Conservation (phyloP, 257 asterid genomes). For the Solanum gracilifrons region DNA sequence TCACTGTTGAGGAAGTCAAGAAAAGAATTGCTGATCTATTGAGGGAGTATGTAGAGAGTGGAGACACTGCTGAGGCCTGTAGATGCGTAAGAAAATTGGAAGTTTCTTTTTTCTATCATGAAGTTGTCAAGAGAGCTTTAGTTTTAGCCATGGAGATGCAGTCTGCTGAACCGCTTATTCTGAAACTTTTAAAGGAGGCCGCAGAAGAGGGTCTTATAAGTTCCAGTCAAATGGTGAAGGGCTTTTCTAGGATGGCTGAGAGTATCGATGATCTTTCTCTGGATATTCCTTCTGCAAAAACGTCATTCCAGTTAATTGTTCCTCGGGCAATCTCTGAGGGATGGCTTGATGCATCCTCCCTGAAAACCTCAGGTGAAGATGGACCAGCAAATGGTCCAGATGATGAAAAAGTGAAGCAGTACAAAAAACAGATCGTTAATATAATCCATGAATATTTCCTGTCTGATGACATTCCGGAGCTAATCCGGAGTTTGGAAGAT, state of each 20-base stretch:
- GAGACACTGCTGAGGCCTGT: slow-evolving; percentile 92
- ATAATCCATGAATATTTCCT: slow-evolving; percentile 90
- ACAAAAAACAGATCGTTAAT: slow-evolving; percentile 66
- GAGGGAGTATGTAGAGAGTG: slow-evolving; percentile 77
- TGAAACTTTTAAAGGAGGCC: slow-evolving; percentile 66
- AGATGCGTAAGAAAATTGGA: slow-evolving; percentile 84
- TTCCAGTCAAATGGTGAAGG: slow-evolving; percentile 88
- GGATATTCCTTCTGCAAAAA: slow-evolving; percentile 89
- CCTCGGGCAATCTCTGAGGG: slow-evolving; percentile 74
- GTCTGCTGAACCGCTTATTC: slow-evolving; percentile 52
- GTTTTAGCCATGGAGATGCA: slow-evolving; percentile 76
- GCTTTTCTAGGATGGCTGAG: slow-evolving; percentile 71
- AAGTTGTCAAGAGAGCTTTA: slow-evolving; percentile 90
- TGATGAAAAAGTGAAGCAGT: slow-evolving; percentile 55
- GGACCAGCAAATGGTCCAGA: slow-evolving; percentile 27
- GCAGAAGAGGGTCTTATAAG: slow-evolving; percentile 95
- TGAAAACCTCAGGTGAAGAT: slow-evolving; percentile 34
- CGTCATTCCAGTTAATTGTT: slow-evolving; percentile 39
- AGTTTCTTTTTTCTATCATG: slow-evolving; percentile 92
- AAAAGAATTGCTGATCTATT: slow-evolving; percentile 77
- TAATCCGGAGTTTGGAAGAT: slow-evolving; percentile 81
- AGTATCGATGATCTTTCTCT: slow-evolving; percentile 94
- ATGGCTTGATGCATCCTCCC: slow-evolving; percentile 77
- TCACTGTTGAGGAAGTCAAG: slow-evolving; percentile 89
- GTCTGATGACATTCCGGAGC: slow-evolving; percentile 92